phyloP scores from a whole-genome alignment of 495 filamentous ascomycete genomes.

The Penicillium soppii region DNA sequence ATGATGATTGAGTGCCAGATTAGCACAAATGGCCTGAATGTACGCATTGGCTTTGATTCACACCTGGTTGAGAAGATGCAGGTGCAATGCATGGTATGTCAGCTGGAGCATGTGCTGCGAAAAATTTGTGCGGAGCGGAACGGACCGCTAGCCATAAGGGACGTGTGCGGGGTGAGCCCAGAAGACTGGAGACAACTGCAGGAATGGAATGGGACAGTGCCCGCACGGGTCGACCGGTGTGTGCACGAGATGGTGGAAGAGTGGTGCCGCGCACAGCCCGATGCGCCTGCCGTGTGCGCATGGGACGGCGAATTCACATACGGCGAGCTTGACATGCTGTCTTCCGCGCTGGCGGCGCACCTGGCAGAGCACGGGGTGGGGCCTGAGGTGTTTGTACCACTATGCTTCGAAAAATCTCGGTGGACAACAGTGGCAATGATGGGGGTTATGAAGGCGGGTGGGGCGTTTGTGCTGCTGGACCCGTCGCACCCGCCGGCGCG shows the following conservation, averaged over 20 bases:
- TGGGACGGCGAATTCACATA: constrained; percentile 21
- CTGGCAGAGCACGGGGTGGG: constrained; percentile 33
- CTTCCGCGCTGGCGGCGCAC: constrained; percentile 34
- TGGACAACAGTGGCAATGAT: background rate
- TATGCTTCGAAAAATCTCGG: constrained; percentile 41
- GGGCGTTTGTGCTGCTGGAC: background rate
- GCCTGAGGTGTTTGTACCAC: constrained; percentile 35
- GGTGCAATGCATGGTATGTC: too few relatives aligned
- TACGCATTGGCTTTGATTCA: too few relatives aligned
- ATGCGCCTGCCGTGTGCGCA: constrained; percentile 8
- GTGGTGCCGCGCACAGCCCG: constrained; percentile 9
- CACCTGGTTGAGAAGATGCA: too few relatives aligned
- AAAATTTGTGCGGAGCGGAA: too few relatives aligned
- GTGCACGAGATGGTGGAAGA: background rate
- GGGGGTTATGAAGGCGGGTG: background rate
- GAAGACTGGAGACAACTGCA: too few relatives aligned
- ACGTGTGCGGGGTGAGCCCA: too few relatives aligned
- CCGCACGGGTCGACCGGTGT: background rate
- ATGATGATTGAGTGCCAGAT: too few relatives aligned
- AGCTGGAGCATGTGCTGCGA: too few relatives aligned
- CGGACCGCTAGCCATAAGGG: too few relatives aligned
- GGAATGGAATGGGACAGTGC: background rate
- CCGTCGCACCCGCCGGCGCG: background rate
- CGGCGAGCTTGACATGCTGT: constrained; percentile 32
- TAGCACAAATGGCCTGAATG: too few relatives aligned